Base-by-base conservation (phyloP, 805 yeast species). In the Schwanniomyces sp. region DNA sequence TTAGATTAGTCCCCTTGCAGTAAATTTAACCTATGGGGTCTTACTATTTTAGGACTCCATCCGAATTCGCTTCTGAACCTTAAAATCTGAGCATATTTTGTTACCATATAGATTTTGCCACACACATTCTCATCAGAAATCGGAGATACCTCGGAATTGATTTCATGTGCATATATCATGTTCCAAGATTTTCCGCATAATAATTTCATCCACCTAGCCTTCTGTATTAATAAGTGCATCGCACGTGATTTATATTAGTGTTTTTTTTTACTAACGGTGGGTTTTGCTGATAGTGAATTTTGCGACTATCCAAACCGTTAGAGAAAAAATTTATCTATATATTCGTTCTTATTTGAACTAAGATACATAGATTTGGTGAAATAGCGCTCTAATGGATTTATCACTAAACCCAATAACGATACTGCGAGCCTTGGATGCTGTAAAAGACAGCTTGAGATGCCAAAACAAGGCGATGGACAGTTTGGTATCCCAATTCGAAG, bases 391-490 rank as follows among this genome's bases (percentile, higher is more conserved):
- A 11, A 29, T 29, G 34, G 34, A 29, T 12, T 12, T 29, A 14
- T 29, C 34, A 29, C 4, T 29, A 3, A 29, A 12, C 7, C 4
- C 14, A 14, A 7, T 12, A 29, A 6, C 34, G 3, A 29, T 26
- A 12, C 40, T 17, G 32, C 42, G 34, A 46, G 76, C 62, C 18
- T 44, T 57, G 46, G 74, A 12, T 64, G 79, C 64, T 51, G 66
- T 70, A 17, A 58, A 66, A 14, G 56, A 68, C 32, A 74, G 83
- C 0, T 59, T 83, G 21, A 55, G 63, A 5, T 62, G 61, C 46
- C 85, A 83, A 56, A 67, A 73, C 4, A 73, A 70, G 38, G 82
- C 87, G 3, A 64, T 80, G 10, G 56, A 57, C 7, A 69, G 75
- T 49, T 61, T 83, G 43, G 66, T 71, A 1, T 52, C 56, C 9